These are phyloP conservation scores for Calonectria hawksworthii DNA, from an alignment of 2,329 filamentous ascomycete genomes.

Conservation along the genomic window DNA sequence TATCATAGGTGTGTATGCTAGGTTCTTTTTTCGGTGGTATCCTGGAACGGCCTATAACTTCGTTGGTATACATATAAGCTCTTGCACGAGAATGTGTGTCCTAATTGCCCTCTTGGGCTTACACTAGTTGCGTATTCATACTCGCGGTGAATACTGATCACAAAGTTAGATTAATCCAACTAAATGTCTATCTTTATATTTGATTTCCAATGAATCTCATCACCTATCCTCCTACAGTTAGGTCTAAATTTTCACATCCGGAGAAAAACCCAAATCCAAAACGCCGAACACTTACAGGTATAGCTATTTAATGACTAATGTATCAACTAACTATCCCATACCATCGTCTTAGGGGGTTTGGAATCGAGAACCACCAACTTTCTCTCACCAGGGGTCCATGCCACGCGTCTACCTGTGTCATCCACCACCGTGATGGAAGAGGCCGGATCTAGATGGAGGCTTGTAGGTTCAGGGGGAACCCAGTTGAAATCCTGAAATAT, in stretches of 20 bases:
- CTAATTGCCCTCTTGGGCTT: neutral
- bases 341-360: neutral
- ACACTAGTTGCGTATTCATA: too few relatives aligned
- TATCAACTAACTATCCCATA: neutral
- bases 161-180: too few relatives aligned
- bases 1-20: neutral
- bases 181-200: neutral
- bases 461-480: slow-evolving; percentile 45
- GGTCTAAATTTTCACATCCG: neutral
- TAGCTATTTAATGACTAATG: neutral
- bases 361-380: slow-evolving; percentile 40
- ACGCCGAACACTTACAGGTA: neutral
- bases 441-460: slow-evolving; percentile 31
- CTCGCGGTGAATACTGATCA: neutral
- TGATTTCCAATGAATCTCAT: neutral
- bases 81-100: neutral
- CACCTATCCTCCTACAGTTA: neutral
- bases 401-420: slow-evolving; percentile 40
- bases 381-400: slow-evolving; percentile 37
- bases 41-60: neutral
- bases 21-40: neutral
- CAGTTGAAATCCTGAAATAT: slow-evolving; percentile 61
- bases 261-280: neutral
- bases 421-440: slow-evolving; percentile 38
- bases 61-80: neutral